phyloP scores from a whole-genome alignment of 768 basidiomycete species.

The Auricularia cornea region DNA sequence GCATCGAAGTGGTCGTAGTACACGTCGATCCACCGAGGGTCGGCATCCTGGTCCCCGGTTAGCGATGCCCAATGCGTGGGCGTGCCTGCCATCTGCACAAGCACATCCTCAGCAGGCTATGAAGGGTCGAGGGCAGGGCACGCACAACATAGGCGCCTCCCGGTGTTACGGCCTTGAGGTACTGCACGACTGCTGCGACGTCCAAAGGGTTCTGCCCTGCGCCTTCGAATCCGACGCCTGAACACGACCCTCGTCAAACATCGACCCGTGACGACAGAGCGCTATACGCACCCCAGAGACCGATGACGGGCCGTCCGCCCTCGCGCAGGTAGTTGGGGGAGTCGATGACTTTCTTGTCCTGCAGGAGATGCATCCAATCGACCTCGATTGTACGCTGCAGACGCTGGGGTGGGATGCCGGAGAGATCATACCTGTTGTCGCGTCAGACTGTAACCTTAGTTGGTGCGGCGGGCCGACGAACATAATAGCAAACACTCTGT shows the following conservation, averaged over 20 bases:
- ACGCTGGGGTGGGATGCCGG: constrained; percentile 63
- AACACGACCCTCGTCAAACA: too few relatives aligned
- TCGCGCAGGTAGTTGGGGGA: constrained; percentile 69
- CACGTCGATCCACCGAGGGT: constrained; percentile 55
- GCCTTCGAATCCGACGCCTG: constrained; percentile 63
- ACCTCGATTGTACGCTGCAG: constrained; percentile 58
- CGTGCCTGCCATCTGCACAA: constrained; percentile 42
- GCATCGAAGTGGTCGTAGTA: constrained; percentile 77
- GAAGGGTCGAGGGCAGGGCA: constrained; percentile 2
- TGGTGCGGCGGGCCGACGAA: constrained; percentile 24
- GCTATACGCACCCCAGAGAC: constrained; percentile 61
- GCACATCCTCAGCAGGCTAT: background rate
- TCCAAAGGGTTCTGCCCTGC: constrained; percentile 53
- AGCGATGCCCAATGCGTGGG: constrained; percentile 73
- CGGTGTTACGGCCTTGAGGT: constrained; percentile 54
- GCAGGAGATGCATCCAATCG: constrained; percentile 69
- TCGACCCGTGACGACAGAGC: constrained; percentile 5
- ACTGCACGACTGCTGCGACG: constrained; percentile 44
- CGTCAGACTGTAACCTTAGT: constrained; percentile 1
- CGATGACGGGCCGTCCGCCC: constrained; percentile 60
- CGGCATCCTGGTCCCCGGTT: constrained; percentile 57
- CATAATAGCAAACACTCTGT: constrained; percentile 80
- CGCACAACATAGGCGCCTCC: constrained; percentile 58
- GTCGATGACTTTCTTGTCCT: constrained; percentile 50
- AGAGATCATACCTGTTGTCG: constrained; percentile 65